A percentile compares a stretch with the other conserved stretches of the same genome.
Evolutionary conservation across 768 basidiomycete species (phyloP).

Genomic region (Serendipita vermifera): DNA sequence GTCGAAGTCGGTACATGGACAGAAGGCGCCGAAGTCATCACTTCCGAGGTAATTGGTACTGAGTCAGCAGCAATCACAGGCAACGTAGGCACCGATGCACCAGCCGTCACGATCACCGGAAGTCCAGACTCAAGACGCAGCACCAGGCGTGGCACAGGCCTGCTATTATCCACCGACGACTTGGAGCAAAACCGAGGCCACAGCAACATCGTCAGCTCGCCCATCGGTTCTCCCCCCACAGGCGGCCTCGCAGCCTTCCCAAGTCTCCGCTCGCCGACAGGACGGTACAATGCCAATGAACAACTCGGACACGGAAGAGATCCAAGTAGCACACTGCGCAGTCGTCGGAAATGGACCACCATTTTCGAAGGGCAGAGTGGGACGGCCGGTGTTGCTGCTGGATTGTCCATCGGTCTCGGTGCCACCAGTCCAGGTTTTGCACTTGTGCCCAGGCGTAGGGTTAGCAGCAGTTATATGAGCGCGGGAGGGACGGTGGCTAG

Average conservation of each 20-base stretch:
- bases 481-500: constrained; percentile 34
- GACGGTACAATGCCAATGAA: neutral
- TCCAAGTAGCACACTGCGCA: neutral
- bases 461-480: constrained; percentile 15
- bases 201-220: neutral
- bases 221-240: neutral
- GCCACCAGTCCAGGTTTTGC: constrained; percentile 67
- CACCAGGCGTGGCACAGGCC: neutral
- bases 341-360: constrained; percentile 7
- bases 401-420: constrained; percentile 64
- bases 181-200: neutral
- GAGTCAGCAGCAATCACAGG: constrained; percentile 13
- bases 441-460: constrained; percentile 33
- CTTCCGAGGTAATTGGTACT: constrained; percentile 12
- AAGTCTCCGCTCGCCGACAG: constrained; percentile 2
- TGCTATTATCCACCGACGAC: neutral
- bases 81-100: constrained; percentile 10
- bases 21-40: constrained; percentile 30
- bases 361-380: neutral
- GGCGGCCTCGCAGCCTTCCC: neutral
- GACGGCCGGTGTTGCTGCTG: constrained; percentile 19
- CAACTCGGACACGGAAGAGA: neutral
- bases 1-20: constrained; percentile 32
- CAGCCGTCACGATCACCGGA: neutral
- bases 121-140: neutral